Percentiles rank a stretch among this genome's conserved stretches.
These are phyloP conservation scores for Pilatotrama ljubarskyi DNA, from an alignment of 768 basidiomycete genomes.

Conservation along the genomic window DNA sequence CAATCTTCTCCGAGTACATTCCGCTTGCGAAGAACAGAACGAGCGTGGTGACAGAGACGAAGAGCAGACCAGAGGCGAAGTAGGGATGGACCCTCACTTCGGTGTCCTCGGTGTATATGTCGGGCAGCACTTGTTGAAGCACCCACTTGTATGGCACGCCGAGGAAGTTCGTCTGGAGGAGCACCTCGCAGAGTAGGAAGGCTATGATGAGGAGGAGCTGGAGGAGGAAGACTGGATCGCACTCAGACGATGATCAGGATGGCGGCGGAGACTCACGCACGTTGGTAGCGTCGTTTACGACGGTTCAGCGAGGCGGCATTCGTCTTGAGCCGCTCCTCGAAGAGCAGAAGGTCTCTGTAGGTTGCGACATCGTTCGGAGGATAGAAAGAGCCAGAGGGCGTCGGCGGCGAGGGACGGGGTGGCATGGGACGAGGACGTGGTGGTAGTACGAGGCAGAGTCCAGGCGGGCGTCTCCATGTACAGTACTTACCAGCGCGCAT, in stretches of 20 bases:
- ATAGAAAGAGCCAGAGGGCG: slow-evolving; percentile 39
- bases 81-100: slow-evolving; percentile 66
- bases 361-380: slow-evolving; percentile 78
- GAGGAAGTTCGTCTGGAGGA: slow-evolving; percentile 69
- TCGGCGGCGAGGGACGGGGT: slow-evolving; percentile 10
- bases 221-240: slow-evolving; percentile 64
- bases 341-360: slow-evolving; percentile 84
- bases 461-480: neutral
- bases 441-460: slow-evolving; percentile 3
- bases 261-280: slow-evolving; percentile 44
- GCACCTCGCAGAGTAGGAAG: slow-evolving; percentile 74
- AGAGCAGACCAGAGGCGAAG: slow-evolving; percentile 74
- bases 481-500: too few relatives aligned
- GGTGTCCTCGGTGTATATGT: slow-evolving; percentile 42
- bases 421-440: slow-evolving; percentile 3
- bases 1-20: slow-evolving; percentile 95
- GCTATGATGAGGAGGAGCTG: slow-evolving; percentile 67
- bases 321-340: slow-evolving; percentile 95
- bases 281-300: slow-evolving; percentile 80
- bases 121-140: slow-evolving; percentile 54
- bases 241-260: slow-evolving; percentile 2
- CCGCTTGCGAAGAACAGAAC: slow-evolving; percentile 95
- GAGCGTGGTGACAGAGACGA: slow-evolving; percentile 88
- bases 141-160: slow-evolving; percentile 58
- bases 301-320: slow-evolving; percentile 81